Percentiles rank a stretch among this genome's conserved stretches.
Conservation (phyloP, 768 basidiomycete species). For the Gymnopilus dilepis region DNA sequence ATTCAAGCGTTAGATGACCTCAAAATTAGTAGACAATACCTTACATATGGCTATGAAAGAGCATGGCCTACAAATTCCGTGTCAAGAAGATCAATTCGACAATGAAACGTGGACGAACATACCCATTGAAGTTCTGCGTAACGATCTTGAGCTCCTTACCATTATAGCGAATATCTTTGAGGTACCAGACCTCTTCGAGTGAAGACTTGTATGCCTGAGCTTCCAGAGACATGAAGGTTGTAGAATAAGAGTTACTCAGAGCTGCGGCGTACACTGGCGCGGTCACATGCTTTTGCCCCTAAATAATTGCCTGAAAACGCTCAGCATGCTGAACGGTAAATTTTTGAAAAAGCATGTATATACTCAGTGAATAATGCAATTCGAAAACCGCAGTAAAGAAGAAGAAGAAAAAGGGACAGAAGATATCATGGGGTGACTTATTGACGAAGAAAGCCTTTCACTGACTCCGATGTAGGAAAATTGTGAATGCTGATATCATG, state of each 20-base stretch:
- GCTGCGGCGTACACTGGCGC: not conserved
- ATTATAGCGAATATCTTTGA: conserved; percentile 68
- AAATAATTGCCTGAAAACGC: too few species aligned
- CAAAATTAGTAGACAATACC: conserved; percentile 16
- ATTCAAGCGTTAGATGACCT: not conserved
- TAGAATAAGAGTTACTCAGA: not conserved
- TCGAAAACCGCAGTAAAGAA: too few species aligned
- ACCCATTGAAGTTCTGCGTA: conserved; percentile 88
- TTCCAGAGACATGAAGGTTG: conserved; percentile 30
- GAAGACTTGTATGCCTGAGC: conserved; percentile 45
- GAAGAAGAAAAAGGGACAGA: too few species aligned
- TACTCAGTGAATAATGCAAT: too few species aligned
- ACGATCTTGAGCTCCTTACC: conserved; percentile 60
- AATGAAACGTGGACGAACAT: conserved; percentile 30
- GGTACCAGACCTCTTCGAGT: conserved; percentile 73
- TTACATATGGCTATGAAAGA: conserved; percentile 90
- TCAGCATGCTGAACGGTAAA: too few species aligned
- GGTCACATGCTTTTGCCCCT: not conserved
- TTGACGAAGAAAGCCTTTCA: too few species aligned
- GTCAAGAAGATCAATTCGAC: not conserved
- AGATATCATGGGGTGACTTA: too few species aligned
- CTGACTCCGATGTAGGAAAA: too few species aligned
- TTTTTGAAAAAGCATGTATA: too few species aligned
- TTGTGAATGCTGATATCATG: not conserved
- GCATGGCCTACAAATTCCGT: conserved; percentile 64